phyloP scores from a whole-genome alignment of 164 flowering plant genomes.

The Stephania japonica region DNA sequence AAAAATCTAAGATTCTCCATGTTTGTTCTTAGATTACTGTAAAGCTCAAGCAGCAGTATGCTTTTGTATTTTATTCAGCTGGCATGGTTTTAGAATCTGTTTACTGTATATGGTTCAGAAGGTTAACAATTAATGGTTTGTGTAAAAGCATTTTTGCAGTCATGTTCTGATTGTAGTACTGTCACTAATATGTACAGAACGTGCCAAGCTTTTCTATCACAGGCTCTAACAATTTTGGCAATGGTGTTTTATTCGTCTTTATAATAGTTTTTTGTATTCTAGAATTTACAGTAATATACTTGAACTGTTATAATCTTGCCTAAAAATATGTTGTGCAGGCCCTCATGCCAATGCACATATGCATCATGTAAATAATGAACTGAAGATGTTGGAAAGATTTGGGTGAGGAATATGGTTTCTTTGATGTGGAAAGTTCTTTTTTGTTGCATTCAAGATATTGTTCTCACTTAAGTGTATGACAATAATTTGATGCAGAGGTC shows the following conservation, averaged over 20 bases:
- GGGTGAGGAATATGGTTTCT: conserved; percentile 49
- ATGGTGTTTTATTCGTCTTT: not conserved
- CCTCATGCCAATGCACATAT: conserved; percentile 70
- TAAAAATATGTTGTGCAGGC: conserved; percentile 32
- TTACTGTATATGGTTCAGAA: not conserved
- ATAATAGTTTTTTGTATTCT: not conserved
- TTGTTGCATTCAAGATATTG: not conserved
- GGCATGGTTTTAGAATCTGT: not conserved
- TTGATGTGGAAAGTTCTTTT: not conserved
- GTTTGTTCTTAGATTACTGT: not conserved
- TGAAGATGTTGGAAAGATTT: conserved; percentile 76
- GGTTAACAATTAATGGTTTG: not conserved
- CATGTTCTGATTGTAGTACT: too few relatives aligned
- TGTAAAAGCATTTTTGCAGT: not conserved
- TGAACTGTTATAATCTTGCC: not conserved
- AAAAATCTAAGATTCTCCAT: not conserved
- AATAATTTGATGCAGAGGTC: conserved; percentile 47
- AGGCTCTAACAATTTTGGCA: not conserved
- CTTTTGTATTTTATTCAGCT: not conserved
- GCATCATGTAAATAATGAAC: conserved; percentile 61
- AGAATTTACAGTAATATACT: not conserved
- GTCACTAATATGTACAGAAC: not conserved
- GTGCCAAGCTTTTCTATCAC: not conserved
- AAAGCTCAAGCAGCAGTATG: not conserved
- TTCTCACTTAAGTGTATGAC: not conserved